Evolutionary conservation across 192 early-diverging fungal species (phyloP), one percentile per base, ranked within the genome.

Genomic region (Tieghemiomyces parasiticus): DNA sequence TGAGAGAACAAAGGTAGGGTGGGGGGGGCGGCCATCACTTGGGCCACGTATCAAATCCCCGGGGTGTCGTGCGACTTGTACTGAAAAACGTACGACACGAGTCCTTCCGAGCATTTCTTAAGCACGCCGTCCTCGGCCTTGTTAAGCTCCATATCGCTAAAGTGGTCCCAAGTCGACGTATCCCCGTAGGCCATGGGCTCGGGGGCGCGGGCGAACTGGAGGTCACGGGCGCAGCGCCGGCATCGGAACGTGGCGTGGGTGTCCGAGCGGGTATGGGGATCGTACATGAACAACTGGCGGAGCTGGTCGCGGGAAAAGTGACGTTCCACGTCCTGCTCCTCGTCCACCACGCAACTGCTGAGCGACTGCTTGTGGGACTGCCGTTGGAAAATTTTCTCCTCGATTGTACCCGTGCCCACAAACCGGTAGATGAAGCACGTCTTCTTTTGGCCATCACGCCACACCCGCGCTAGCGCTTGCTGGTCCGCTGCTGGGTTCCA

Each of bases 381-480:
- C 60, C 96, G 73, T 69, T 99, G 96, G 67, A 99, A 99, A 34
- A 99, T 95, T 68, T 99, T 99, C 61, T 99, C 96, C 67, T 99
- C 96, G 22, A 99, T 93, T 0, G 94, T 91, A 2, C 96, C 96
- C n/a, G 95, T 93, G 0, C 85, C 87, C 59, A 95, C 93, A 52
- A 99, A 90, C 10, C 95, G 83, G 71, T 99, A 99, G n/a, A 99
- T 90, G 61, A 81, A 99, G 66, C 95, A 95, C 55, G 75, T 74
- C 56, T 90, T 88, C 59, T 78, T 78, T 67, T 90, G 86, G 0
- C 84, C 84, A 69, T 87, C 90, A 63, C 91, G 78, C 91, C 91
- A 93, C 20, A 93, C 84, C 53, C 91, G 81, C 2, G 89, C 91
- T 13, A 90, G 77, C 3, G 90, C 90, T 65, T 97, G 95, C 61